Base-by-base conservation (phyloP, 148 eudicot species). In the Rhododendron ferrugineum region DNA sequence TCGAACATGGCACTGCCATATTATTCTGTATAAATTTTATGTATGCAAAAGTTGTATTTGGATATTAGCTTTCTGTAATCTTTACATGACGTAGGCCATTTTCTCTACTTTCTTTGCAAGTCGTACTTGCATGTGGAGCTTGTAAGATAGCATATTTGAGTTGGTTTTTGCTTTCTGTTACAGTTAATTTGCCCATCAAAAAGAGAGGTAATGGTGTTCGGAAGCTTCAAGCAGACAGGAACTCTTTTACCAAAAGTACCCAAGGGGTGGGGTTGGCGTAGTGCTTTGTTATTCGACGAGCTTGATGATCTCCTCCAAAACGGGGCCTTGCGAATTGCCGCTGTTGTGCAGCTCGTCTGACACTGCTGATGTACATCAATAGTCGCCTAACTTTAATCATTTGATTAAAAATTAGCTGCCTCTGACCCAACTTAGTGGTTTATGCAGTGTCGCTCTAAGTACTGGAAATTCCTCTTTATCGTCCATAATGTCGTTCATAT, bases 181-280 rank as follows among this genome's bases (percentile, higher is more conserved):
- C 90, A 97, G 99, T 90, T 97, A 83, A 94, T 97, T 78, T 97
- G 98, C 84, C 98, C 99, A 70, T 97, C 99, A 46, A 95, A 97
- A 90, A 92, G 99, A 86, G 99, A 97, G 91, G 98, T 97, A 18
- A 90, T 97, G 99, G 98, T 97, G 40, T 94, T 97, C 68, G 99
- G 99, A 85, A 94, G 94, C 92, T 92, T 94, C 81, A 95, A 97
- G 86, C 99, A 97, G 85, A 91, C 94, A 5, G 99, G 99, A 75
- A 95, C 98, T 26, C 99, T 97, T 86, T 87, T 95, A 83, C 99
- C 99, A 10, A 97, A 97, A 93, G 98, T 98, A 83, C 99, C 99
- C 32, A 97, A 97, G 84, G 99, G 99, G 78, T 97, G 99, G 99
- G 99, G 99, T 44, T 97, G 99, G 99, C 98, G 99, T 14, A 93